phyloP scores from a whole-genome alignment of 2,329 filamentous ascomycete genomes.

The Trichophyton benhamiae region DNA sequence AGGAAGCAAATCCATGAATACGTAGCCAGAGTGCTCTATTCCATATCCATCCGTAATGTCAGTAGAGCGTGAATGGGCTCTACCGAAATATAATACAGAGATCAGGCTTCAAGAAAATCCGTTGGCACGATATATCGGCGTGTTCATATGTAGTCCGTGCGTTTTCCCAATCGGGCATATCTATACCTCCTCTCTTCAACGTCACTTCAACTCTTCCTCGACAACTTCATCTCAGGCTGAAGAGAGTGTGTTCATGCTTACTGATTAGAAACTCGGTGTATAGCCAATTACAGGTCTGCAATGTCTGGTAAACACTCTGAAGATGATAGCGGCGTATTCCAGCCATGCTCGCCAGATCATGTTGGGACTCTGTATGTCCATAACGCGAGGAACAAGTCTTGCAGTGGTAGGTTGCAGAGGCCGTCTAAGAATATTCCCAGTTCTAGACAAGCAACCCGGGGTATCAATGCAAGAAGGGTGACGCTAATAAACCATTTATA shows the following conservation, averaged over 20 bases:
- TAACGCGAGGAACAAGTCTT: background rate
- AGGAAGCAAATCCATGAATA: too few species aligned
- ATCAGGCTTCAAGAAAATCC: background rate
- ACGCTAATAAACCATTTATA: background rate
- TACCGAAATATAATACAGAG: too few species aligned
- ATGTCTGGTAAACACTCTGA: background rate
- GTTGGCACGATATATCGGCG: too few species aligned
- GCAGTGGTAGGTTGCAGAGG: background rate
- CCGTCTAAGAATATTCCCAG: background rate
- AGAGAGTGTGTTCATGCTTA: background rate
- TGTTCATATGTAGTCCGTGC: background rate
- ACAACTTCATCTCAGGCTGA: background rate
- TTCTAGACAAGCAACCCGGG: background rate
- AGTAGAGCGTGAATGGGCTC: too few species aligned
- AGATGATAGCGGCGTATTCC: background rate
- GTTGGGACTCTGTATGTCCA: conserved; percentile 11
- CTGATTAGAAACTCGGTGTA: background rate
- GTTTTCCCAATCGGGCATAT: background rate
- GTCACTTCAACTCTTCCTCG: background rate
- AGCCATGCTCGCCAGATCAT: conserved; percentile 1
- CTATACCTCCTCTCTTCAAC: background rate
- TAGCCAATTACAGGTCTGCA: background rate
- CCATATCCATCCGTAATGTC: too few species aligned
- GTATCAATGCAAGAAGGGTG: background rate
- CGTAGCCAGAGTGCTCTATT: too few species aligned